Conservation (phyloP, 2,329 filamentous ascomycete genomes). For the Fusarium circinatum region DNA sequence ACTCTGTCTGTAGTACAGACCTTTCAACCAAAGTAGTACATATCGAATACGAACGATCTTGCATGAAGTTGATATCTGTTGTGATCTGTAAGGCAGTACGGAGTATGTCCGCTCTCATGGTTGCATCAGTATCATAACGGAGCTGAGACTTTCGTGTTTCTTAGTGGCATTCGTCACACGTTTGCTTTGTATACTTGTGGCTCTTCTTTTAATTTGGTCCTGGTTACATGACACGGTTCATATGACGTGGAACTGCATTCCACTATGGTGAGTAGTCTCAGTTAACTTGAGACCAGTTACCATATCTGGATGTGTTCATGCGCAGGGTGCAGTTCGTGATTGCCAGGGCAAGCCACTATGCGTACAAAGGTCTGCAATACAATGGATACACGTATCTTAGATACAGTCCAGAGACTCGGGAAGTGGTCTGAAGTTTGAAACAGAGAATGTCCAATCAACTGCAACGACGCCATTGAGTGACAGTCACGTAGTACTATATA, state of each 20-base stretch:
- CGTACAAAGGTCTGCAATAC: background rate
- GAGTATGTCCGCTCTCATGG: background rate
- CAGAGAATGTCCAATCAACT: background rate
- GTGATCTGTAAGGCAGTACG: background rate
- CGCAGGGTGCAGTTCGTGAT: background rate
- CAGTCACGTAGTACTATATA: background rate
- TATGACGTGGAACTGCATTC: conserved; percentile 5
- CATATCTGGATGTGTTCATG: background rate
- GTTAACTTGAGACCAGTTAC: background rate
- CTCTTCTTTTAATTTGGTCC: background rate
- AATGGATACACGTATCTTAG: background rate
- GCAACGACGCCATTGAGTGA: background rate
- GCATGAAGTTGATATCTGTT: background rate
- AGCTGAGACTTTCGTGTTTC: background rate
- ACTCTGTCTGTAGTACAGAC: background rate
- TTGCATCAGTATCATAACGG: background rate
- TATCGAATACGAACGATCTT: conserved; percentile 8
- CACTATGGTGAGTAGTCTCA: background rate
- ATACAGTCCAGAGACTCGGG: background rate
- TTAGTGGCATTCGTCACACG: background rate
- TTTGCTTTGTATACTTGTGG: background rate
- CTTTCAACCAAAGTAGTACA: background rate
- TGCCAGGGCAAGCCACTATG: background rate
- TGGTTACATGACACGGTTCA: background rate
- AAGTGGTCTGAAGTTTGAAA: background rate